Conservation (phyloP, 2,329 filamentous ascomycete species). For the Fusarium ambrosium region DNA sequence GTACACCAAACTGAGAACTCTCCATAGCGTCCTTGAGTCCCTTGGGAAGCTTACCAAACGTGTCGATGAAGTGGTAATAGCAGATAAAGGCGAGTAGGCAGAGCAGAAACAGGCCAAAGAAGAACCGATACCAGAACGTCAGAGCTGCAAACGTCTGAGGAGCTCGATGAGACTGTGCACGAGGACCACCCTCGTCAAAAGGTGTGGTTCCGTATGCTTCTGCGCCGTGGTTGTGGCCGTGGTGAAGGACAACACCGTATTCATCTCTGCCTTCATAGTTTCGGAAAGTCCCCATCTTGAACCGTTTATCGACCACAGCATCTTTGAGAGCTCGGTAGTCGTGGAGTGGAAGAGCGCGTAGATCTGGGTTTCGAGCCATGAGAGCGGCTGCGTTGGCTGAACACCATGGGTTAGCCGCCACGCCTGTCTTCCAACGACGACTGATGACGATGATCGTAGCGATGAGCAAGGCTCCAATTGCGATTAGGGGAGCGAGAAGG, state of each 20-base stretch:
- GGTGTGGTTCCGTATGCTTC: conserved; percentile 26
- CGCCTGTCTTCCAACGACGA: conserved; percentile 38
- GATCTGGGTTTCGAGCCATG: conserved; percentile 35
- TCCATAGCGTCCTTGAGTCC: conserved; percentile 54
- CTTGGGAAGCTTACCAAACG: conserved; percentile 35
- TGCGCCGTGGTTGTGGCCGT: not conserved
- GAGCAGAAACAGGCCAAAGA: conserved; percentile 50
- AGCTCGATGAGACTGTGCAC: conserved; percentile 6
- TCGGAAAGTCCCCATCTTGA: conserved; percentile 31
- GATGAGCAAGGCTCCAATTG: conserved; percentile 12
- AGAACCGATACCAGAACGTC: conserved; percentile 51
- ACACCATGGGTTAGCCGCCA: conserved; percentile 44
- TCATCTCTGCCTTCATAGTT: conserved; percentile 27
- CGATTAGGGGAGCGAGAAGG: conserved; percentile 20
- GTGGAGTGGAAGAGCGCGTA: conserved; percentile 22
- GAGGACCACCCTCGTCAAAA: conserved; percentile 7
- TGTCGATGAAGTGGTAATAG: conserved; percentile 54
- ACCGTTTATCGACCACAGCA: conserved; percentile 25
- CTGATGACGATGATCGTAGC: conserved; percentile 29
- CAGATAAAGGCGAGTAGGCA: conserved; percentile 54
- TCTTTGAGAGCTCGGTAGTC: conserved; percentile 35
- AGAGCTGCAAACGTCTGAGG: conserved; percentile 53
- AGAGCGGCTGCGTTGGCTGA: conserved; percentile 33
- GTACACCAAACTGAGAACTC: conserved; percentile 57
- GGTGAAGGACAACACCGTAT: conserved; percentile 34